Conservation (phyloP, 2,329 filamentous ascomycete genomes). For the Nectriaceae sp. region DNA sequence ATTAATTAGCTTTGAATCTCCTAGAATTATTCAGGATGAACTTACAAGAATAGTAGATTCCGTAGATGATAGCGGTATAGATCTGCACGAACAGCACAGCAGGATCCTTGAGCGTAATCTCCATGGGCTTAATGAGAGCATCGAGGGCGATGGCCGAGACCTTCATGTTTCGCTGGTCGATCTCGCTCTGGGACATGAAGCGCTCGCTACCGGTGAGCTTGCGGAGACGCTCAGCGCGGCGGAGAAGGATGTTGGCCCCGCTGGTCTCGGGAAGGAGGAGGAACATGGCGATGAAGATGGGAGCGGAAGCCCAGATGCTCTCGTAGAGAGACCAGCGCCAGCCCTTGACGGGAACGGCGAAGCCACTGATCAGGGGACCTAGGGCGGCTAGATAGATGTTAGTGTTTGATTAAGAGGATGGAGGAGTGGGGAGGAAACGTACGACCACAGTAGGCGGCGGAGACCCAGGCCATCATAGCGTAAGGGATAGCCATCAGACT, state of each 20-base stretch:
- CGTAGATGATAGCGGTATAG: conserved; percentile 64
- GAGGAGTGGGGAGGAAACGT: conserved; percentile 16
- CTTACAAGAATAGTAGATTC: conserved; percentile 59
- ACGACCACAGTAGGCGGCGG: conserved; percentile 51
- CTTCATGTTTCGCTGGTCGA: conserved; percentile 59
- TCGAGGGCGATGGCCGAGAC: conserved; percentile 50
- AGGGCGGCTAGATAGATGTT: conserved; percentile 48
- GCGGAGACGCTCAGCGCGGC: conserved; percentile 62
- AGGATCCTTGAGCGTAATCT: conserved; percentile 63
- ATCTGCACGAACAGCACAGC: conserved; percentile 63
- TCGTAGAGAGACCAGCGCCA: conserved; percentile 70
- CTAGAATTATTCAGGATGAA: conserved; percentile 18
- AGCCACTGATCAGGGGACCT: conserved; percentile 62
- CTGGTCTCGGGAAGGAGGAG: conserved; percentile 66
- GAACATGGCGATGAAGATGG: conserved; percentile 62
- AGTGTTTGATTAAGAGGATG: conserved; percentile 5
- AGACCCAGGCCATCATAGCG: conserved; percentile 60
- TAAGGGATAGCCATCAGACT: conserved; percentile 58
- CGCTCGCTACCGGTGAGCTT: conserved; percentile 57
- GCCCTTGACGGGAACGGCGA: conserved; percentile 55
- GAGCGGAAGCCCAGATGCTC: conserved; percentile 61
- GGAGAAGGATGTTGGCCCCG: conserved; percentile 59
- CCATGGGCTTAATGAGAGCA: conserved; percentile 61
- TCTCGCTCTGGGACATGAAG: conserved; percentile 64
- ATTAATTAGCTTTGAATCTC: conserved; percentile 9